These are phyloP conservation scores for Nepenthes gracilis DNA, from an alignment of 148 eudicot genomes.

Conservation along the genomic window DNA sequence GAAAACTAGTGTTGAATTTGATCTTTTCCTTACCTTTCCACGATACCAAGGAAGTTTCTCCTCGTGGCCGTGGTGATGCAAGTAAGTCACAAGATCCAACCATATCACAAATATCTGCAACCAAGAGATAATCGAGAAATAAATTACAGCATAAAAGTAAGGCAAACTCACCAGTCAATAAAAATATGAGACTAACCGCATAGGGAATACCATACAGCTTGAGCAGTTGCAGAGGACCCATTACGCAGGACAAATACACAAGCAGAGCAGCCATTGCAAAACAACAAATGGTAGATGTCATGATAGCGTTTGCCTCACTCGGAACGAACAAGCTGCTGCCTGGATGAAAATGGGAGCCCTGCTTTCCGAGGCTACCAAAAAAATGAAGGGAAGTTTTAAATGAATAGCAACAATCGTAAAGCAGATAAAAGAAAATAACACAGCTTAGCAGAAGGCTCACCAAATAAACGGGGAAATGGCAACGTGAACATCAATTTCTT, in stretches of 20 bases:
- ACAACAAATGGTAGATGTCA: constrained; percentile 69
- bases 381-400: constrained; percentile 22
- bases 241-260: constrained; percentile 41
- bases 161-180: no score
- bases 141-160: not conserved
- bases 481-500: constrained; percentile 50
- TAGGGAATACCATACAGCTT: constrained; percentile 71
- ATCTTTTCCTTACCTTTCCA: constrained; percentile 37
- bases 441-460: constrained; percentile 18
- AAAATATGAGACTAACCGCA: constrained; percentile 24
- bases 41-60: constrained; percentile 87
- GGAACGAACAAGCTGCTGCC: constrained; percentile 45
- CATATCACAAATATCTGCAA: constrained; percentile 64
- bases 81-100: constrained; percentile 76
- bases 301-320: constrained; percentile 41
- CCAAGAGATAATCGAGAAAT: not conserved
- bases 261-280: constrained; percentile 59
- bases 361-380: constrained; percentile 59
- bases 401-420: not conserved
- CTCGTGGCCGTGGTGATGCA: constrained; percentile 81
- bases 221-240: constrained; percentile 63
- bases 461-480: constrained; percentile 69
- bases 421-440: not conserved
- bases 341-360: constrained; percentile 65
- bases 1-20: no score